These are phyloP conservation scores for Gloeophyllum trabeum DNA, from an alignment of 768 basidiomycete species.

Conservation along the genomic window DNA sequence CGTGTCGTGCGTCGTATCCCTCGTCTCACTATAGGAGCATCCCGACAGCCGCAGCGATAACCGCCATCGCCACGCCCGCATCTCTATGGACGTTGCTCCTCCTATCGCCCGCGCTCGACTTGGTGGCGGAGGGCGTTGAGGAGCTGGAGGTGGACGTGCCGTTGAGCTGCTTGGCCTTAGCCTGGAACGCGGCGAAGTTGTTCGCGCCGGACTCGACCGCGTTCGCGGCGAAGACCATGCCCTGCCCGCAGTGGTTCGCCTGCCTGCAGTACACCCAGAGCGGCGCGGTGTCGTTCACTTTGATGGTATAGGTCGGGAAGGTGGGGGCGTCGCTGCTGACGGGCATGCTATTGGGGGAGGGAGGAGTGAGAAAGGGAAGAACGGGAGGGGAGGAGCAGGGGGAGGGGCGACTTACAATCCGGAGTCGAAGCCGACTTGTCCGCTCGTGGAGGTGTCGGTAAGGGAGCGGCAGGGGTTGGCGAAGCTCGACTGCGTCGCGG, in stretches of 20 bases:
- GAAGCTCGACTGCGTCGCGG: constrained; percentile 25
- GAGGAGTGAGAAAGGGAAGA: not conserved
- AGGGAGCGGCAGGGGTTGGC: constrained; percentile 24
- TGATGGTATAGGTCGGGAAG: constrained; percentile 41
- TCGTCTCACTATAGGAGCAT: constrained; percentile 12
- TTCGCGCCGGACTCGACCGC: constrained; percentile 37
- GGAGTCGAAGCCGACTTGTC: constrained; percentile 28
- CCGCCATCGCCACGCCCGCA: constrained; percentile 16
- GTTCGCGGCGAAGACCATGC: constrained; percentile 54
- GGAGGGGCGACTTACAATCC: constrained; percentile 20
- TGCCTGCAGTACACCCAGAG: constrained; percentile 49
- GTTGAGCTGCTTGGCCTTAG: constrained; percentile 31
- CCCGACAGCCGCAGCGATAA: constrained; percentile 12
- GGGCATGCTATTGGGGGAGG: constrained; percentile 24
- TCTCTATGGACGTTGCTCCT: constrained; percentile 7
- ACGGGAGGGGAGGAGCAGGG: not conserved
- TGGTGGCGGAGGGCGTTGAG: constrained; percentile 9
- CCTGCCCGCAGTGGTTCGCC: constrained; percentile 35
- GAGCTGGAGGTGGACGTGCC: constrained; percentile 18
- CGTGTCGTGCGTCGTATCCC: too few relatives aligned
- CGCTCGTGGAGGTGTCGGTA: constrained; percentile 29
- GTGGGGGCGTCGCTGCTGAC: constrained; percentile 30
- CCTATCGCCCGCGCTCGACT: constrained; percentile 2
- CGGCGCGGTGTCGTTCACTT: constrained; percentile 42
- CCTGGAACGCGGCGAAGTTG: constrained; percentile 41